A percentile compares a stretch with the other conserved stretches of the same genome.
Evolutionary conservation across 1,139 yeast genomes (phyloP).

Genomic region (Chernovozyma aurita): DNA sequence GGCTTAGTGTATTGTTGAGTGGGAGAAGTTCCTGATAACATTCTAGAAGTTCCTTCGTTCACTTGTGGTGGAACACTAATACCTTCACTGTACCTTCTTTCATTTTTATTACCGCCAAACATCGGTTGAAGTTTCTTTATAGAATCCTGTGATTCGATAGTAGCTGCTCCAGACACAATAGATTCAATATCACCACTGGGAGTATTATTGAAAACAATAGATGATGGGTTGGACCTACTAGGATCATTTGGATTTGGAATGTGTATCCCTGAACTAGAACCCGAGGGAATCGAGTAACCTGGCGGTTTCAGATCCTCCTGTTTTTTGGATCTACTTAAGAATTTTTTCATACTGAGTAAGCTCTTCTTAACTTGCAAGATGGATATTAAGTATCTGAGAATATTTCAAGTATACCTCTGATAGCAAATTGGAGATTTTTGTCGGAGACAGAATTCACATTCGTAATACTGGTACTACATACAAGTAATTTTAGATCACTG

Average conservation of each 20-base stretch:
- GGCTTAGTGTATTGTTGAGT: not conserved
- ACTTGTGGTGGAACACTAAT: not conserved
- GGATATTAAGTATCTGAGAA: too few species aligned
- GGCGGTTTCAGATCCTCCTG: conserved; percentile 2
- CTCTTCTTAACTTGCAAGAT: too few species aligned
- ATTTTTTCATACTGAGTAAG: conserved; percentile 19
- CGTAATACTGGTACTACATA: too few species aligned
- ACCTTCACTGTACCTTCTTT: conserved; percentile 1
- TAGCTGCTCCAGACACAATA: conserved; percentile 15
- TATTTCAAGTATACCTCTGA: too few species aligned
- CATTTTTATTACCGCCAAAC: conserved; percentile 15
- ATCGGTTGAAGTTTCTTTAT: conserved; percentile 30
- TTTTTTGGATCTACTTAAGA: conserved; percentile 11
- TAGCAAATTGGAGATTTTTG: too few species aligned
- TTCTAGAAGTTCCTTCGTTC: not conserved
- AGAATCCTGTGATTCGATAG: conserved; percentile 32
- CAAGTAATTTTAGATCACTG: too few species aligned
- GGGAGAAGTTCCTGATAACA: not conserved
- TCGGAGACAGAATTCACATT: too few species aligned
- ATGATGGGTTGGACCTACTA: not conserved
- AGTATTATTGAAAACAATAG: not conserved
- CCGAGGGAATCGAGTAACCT: not conserved
- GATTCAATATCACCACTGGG: conserved; percentile 1
- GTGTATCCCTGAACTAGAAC: not conserved
- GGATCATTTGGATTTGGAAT: not conserved